Base-by-base conservation (phyloP, 305 asterid genomes). In the Plantago coronopus region DNA sequence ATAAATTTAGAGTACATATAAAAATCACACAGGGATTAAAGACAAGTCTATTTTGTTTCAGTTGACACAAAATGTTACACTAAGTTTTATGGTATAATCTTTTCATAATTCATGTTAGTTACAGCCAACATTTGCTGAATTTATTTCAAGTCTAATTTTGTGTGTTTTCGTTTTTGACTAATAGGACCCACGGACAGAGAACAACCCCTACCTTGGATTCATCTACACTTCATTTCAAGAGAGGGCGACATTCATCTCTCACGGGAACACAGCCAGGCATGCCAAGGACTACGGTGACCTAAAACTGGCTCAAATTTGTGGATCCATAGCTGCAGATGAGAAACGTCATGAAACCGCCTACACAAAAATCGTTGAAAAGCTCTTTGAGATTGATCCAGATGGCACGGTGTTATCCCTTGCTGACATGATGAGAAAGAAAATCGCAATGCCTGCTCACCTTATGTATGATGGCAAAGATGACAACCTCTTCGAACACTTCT, bases 281-380 rank as follows among this genome's bases (percentile, higher is more conserved):
- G 95, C 88, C 49, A 87, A 87, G 80, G 76, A 78, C 42, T 79
- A 75, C 8, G 95, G 95, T 0, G 93, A 84, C 80, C 48, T 72
- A 25, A 87, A 87, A 34, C 74, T 87, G 25, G 95, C 95, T 0
- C 95, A 80, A 69, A 79, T 84, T 56, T 82, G 95, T 21, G 93
- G 95, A 14, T 77, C 70, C 48, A 84, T 87, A 5, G 93, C 95
- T 1, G 86, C 95, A 17, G 94, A 87, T 13, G 94, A 87, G 82
- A 87, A 81, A 61, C 88, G 95, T 56, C 95, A 87, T 27, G 94
- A 87, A 78, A 84, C 87, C 14, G 95, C 95, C 47, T 87, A 87
- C 54, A 78, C 89, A 70, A 87, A 80, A 74, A 84, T 87, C 0
- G 74, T 81, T 0, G 94, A 84, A 77, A 84, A 84, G 80, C 94